phyloP scores from a whole-genome alignment of 2,329 filamentous ascomycete genomes.

The Juglanconis juglandina region DNA sequence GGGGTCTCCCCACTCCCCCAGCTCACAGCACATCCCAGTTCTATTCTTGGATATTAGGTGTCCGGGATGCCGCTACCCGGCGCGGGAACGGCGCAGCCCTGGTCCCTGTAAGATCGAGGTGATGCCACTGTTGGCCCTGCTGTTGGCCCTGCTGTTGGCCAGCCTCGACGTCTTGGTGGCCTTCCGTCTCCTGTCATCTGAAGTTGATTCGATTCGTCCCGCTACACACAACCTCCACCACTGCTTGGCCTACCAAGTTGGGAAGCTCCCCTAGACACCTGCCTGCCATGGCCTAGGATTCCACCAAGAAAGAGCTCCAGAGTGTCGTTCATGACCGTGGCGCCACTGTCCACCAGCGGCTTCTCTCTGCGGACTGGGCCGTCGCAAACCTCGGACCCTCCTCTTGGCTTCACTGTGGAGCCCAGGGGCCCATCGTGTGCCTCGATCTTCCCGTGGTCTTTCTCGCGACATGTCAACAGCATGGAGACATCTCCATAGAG shows the following conservation, averaged over 20 bases:
- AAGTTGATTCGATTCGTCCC: not conserved
- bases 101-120: not conserved
- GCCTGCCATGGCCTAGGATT: not conserved
- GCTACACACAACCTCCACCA: not conserved
- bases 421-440: not conserved
- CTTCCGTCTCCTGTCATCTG: conserved; percentile 8
- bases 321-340: not conserved
- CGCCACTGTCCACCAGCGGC: no score
- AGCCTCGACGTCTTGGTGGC: conserved; percentile 4
- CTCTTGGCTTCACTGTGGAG: not conserved
- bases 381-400: not conserved
- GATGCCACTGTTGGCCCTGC: not conserved
- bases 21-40: not conserved
- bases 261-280: not conserved
- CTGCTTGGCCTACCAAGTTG: not conserved
- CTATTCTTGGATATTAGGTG: conserved; percentile 2
- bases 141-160: not conserved
- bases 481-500: not conserved
- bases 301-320: not conserved
- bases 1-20: not conserved
- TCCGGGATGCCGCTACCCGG: conserved; percentile 2
- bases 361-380: not conserved
- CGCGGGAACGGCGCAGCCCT: not conserved
- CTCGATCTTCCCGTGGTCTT: not conserved
- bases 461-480: not conserved